A percentile compares a stretch with the other conserved stretches of the same genome.
Conservation (phyloP, 2,329 filamentous ascomycete genomes). For the Elsinoe necatrix region DNA sequence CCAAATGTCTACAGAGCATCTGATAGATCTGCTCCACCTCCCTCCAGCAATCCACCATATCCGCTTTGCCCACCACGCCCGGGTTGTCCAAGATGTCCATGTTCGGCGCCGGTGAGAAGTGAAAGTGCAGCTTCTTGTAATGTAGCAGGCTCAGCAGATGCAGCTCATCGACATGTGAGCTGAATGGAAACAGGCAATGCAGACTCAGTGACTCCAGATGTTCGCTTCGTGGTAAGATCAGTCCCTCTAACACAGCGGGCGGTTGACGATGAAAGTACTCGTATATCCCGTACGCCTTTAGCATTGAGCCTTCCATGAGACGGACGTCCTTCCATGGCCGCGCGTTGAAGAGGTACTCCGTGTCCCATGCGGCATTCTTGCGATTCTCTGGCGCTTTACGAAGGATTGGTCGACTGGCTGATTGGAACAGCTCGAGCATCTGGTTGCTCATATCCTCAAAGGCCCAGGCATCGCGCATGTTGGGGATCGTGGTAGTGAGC, state of each 20-base stretch:
- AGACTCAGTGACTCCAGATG: conserved; percentile 34
- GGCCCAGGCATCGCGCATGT: conserved; percentile 2
- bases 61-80: conserved; percentile 33
- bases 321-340: conserved; percentile 56
- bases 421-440: conserved; percentile 2
- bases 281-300: conserved; percentile 61
- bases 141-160: neutral
- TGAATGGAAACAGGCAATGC: conserved; percentile 59
- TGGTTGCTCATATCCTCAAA: conserved; percentile 9
- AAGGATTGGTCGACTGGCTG: neutral
- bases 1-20: neutral
- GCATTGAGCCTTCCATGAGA: conserved; percentile 68
- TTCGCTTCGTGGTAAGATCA: conserved; percentile 27
- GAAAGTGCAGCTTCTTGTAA: conserved; percentile 27
- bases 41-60: conserved; percentile 34
- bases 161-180: conserved; percentile 46
- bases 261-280: conserved; percentile 60
- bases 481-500: conserved; percentile 1
- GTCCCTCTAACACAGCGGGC: conserved; percentile 51
- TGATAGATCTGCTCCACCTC: conserved; percentile 23
- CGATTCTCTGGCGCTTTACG: neutral
- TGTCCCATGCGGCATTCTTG: conserved; percentile 6
- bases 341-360: conserved; percentile 43
- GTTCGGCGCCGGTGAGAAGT: conserved; percentile 35
- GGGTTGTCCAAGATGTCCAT: conserved; percentile 33